Evolutionary conservation across 108 stramenopile species (phyloP).

Genomic region (Seminavis robusta): DNA sequence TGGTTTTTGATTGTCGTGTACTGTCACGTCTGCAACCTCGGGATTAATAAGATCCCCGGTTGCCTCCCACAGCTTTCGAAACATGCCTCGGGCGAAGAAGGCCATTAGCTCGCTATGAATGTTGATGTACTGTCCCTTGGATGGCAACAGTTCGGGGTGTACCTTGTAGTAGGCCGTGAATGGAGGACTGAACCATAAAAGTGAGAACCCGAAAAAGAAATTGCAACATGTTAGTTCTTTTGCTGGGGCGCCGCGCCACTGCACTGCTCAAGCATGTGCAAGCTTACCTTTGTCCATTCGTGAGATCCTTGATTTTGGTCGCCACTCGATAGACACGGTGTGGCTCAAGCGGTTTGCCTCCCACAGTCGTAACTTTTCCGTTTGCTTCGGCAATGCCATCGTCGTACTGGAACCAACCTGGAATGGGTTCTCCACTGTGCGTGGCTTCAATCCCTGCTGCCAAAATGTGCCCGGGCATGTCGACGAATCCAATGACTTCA

Average conservation of each 20-base stretch:
- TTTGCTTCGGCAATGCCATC: constrained; percentile 1
- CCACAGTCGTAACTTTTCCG: constrained; percentile 4
- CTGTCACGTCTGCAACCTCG: background rate
- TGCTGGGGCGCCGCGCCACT: no score
- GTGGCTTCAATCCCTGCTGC: constrained; percentile 15
- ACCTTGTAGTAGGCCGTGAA: constrained; percentile 14
- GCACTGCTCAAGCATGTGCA: no score
- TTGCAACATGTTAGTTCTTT: no score
- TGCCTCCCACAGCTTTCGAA: constrained; percentile 18
- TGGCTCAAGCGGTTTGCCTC: constrained; percentile 12
- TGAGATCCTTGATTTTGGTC: constrained; percentile 21
- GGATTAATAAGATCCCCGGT: background rate
- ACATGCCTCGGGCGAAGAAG: constrained; percentile 22
- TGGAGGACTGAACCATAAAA: no score
- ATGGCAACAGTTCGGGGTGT: constrained; percentile 11
- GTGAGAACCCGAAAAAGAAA: no score
- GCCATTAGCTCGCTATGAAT: constrained; percentile 23
- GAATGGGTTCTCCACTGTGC: constrained; percentile 21
- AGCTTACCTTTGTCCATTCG: constrained; percentile 27
- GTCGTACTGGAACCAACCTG: constrained; percentile 23
- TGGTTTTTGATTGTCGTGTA: background rate
- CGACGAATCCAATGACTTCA: constrained; percentile 12
- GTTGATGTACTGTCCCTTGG: constrained; percentile 23
- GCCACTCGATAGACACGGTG: constrained; percentile 21
- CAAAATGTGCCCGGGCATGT: constrained; percentile 11